Evolutionary conservation across 75 land plant species (phyloP), one percentile per base, ranked within the genome.

Genomic region (Pinus tabuliformis): DNA sequence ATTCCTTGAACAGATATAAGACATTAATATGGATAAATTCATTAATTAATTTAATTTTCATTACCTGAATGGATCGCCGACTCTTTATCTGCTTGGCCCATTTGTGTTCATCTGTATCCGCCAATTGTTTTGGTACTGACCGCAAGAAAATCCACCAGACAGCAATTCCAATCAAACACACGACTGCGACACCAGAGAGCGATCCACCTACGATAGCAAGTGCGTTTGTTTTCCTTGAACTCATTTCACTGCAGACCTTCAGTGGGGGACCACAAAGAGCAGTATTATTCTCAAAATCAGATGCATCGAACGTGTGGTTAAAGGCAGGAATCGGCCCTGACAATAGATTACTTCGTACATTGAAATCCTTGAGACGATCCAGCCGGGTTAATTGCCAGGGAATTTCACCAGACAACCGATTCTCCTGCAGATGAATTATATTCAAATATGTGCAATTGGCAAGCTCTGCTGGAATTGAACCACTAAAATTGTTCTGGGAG

Each of bases 241-340:
- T 12, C 14, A 28, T 1, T 15, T 75, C 76, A 18, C 15, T 72
- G 62, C 80, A 82, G 21, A 1, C 1, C 28, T 15, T 58, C 59
- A 89, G 78, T 20, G 91, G 91, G 18, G 16, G 30, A 37, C 90
- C 91, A 72, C 86, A 87, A 26, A 89, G 73, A 8, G 73, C 86
- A 9, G 21, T 56, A 21, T 89, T 89, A 16, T 80, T 83, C n/a
- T 77, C 72, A 56, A 89, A 89, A 28, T 72, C 74, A 21, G 57
- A 56, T 3, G 79, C 60, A 24, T 75, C 45, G 0, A 33, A 70
- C 1, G 72, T 22, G 0, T 15, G 20, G 1, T 70, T 56, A 71
- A 79, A 75, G 3, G 64, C 15, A 62, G 93, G 92, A 49, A 91
- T 80, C 12, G 30, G 85, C 22, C 93, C 93, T 11, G 84, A 72